Evolutionary conservation across 352 stramenopile genomes (phyloP), one percentile per base, ranked within the genome.

Genomic region (Poterioochromonas sp.): DNA sequence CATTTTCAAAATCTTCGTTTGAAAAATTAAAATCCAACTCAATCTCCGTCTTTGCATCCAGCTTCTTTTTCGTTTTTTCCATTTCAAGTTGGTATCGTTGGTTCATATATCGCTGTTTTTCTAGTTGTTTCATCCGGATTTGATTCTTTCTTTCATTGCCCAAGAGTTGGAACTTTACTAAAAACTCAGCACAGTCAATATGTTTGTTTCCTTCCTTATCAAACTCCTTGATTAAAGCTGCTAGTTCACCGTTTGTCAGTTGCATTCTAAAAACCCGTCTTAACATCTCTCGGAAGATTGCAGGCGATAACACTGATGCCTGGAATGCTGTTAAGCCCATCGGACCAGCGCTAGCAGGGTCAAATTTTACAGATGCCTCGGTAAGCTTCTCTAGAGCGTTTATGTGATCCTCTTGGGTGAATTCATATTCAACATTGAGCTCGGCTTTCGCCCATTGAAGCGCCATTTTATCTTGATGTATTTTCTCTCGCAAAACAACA

Each of bases 371-470:
- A 22, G 71, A 2, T 35, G 71, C 71, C 26, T 68, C 47, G n/a
- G 32, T 51, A 12, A 78, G 20, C 34, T 47, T 78, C 49, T 64
- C 47, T 37, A 63, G 29, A 15, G 71, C 71, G 26, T 3, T 12
- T 51, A 20, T 29, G 3, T 34, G 2, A 34, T 78, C 71, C 32
- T 65, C 32, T 22, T 63, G 18, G 1, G 44, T 51, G 47, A 78
- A 78, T 0, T 78, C 47, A 44, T 18, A 78, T 0, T n/a, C 37
- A 29, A 78, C 29, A 35, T 63, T 47, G 1, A 78, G 34, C 22
- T 78, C 71, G 8, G 32, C 32, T 51, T 78, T 78, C 11, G 71
- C 41, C 71, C 71, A 78, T 53, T 78, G 71, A 34, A 43, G 41
- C n/a, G 35, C 47, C 71, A 78, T 44, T 51, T 78, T 78, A 12